Evolutionary conservation across 306 rosid genomes (phyloP).

Genomic region (Quercus alba): DNA sequence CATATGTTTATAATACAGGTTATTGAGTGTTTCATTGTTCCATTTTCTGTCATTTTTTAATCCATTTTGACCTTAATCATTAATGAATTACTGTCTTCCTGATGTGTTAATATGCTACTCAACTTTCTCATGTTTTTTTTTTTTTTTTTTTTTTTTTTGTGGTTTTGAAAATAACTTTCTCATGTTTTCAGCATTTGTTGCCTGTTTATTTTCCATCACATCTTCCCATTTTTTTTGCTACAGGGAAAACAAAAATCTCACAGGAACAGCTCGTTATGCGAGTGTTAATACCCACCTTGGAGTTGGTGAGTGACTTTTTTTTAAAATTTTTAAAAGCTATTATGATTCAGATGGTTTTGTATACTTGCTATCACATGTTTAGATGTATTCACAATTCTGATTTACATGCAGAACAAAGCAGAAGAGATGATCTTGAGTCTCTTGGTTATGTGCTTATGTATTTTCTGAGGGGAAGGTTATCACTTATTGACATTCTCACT

Average conservation of each 20-base stretch:
- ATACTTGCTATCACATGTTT: neutral
- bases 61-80: constrained; percentile 1
- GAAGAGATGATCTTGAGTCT: constrained; percentile 99
- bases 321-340: neutral
- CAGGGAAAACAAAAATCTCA: constrained; percentile 99
- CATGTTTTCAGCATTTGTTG: neutral
- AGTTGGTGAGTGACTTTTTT: constrained; percentile 64
- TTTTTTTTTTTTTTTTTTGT: neutral
- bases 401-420: constrained; percentile 86
- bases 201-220: neutral
- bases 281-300: constrained; percentile 99
- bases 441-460: constrained; percentile 98
- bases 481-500: constrained; percentile 6
- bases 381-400: constrained; percentile 2
- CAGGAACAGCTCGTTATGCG: constrained; percentile 99
- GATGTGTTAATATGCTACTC: neutral
- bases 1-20: neutral
- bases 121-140: neutral
- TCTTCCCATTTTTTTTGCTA: neutral
- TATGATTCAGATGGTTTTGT: constrained; percentile 15
- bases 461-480: constrained; percentile 95
- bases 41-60: constrained; percentile 7
- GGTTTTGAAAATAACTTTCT: neutral
- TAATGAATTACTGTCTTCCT: neutral
- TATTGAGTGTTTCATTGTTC: neutral